Conservation (phyloP, 2,329 filamentous ascomycete species). For the Ascochyta pisi region DNA sequence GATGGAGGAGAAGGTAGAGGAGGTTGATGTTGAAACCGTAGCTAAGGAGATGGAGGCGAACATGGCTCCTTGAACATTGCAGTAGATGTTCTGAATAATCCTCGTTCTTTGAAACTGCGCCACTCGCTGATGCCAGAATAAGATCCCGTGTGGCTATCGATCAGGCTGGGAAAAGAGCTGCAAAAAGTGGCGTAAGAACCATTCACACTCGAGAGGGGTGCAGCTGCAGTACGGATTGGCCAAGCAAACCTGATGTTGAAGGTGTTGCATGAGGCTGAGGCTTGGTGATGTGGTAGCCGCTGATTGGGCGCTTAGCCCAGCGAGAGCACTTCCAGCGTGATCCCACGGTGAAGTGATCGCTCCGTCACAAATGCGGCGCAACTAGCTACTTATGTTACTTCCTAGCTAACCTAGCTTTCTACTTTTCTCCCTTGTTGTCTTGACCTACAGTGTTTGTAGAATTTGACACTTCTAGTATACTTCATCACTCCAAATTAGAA, state of each 20-base stretch:
- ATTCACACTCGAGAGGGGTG: too few species aligned
- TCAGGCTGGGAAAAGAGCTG: too few species aligned
- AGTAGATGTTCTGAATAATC: too few species aligned
- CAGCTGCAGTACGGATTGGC: too few species aligned
- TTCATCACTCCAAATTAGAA: neutral
- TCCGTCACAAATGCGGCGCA: neutral
- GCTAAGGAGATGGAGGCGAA: conserved; percentile 1
- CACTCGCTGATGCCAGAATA: too few species aligned
- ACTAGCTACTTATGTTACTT: neutral
- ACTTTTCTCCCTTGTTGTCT: too few species aligned
- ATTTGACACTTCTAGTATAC: neutral
- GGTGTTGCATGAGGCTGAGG: neutral
- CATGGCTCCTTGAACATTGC: neutral
- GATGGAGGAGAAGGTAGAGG: conserved; percentile 4
- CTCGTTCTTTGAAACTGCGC: too few species aligned
- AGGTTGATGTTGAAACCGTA: conserved; percentile 7
- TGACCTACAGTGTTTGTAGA: too few species aligned
- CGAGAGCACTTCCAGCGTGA: neutral
- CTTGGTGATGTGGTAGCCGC: neutral
- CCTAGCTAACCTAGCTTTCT: neutral
- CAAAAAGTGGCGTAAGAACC: too few species aligned
- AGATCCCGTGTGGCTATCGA: too few species aligned
- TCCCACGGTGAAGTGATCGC: neutral
- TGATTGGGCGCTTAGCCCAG: neutral
- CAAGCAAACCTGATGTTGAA: neutral